phyloP scores from a whole-genome alignment of 768 basidiomycete genomes.

The Termitomyces heimii region DNA sequence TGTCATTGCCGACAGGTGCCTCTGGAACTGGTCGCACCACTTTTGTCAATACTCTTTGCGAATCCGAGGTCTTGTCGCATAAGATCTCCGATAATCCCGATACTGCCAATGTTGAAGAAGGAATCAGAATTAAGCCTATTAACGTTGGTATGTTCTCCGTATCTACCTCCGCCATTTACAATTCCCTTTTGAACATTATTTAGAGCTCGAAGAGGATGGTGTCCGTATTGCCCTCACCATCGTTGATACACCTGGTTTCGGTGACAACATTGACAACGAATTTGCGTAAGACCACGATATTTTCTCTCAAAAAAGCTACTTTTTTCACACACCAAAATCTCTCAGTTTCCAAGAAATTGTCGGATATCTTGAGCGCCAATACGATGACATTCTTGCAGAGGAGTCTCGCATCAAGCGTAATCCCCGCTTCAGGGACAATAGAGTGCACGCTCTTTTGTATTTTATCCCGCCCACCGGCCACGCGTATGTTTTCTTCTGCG shows the following conservation, averaged over 20 bases:
- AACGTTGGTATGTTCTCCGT: constrained; percentile 70
- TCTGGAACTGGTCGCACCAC: constrained; percentile 97
- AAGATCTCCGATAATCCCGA: constrained; percentile 81
- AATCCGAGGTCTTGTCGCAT: constrained; percentile 87
- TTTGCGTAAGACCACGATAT: constrained; percentile 66
- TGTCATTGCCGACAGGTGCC: constrained; percentile 55
- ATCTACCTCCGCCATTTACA: not conserved
- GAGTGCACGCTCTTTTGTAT: constrained; percentile 93
- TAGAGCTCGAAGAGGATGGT: constrained; percentile 97
- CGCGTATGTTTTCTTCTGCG: constrained; percentile 50
- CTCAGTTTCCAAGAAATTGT: constrained; percentile 94
- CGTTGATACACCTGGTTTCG: constrained; percentile 98
- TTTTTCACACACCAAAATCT: not conserved
- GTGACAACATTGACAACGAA: constrained; percentile 98
- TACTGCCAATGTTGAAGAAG: constrained; percentile 89
- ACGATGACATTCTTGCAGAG: constrained; percentile 97
- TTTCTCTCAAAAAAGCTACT: not conserved
- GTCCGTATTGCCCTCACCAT: constrained; percentile 97
- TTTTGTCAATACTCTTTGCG: constrained; percentile 99
- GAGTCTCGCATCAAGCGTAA: constrained; percentile 99
- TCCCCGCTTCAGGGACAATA: constrained; percentile 97
- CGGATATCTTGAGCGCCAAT: constrained; percentile 95
- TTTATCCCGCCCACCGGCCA: constrained; percentile 99
- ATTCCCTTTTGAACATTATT: constrained; percentile 4
- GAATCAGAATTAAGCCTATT: constrained; percentile 90